A percentile compares a stretch with the other conserved stretches of the same genome.
Evolutionary conservation across 257 asterid genomes (phyloP).

Genomic region (Parsonsia alboflavescens): DNA sequence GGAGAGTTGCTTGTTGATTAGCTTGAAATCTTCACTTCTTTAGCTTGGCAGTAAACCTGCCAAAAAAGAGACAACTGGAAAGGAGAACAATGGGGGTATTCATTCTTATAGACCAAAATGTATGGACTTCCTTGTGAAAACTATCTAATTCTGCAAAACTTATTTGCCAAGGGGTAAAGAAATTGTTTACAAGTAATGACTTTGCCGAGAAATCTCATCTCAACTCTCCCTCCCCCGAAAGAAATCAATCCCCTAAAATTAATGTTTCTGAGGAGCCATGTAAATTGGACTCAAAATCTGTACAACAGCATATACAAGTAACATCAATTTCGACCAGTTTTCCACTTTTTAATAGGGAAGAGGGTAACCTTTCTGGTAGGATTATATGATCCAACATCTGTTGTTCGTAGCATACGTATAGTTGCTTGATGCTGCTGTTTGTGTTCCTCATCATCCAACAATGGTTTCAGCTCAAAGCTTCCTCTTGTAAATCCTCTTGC

Average conservation of each 20-base stretch:
- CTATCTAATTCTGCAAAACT: conserved; percentile 13
- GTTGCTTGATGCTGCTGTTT: conserved; percentile 32
- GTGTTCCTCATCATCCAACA: conserved; percentile 42
- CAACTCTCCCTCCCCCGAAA: not conserved
- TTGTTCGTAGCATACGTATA: conserved; percentile 43
- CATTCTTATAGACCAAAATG: too few relatives aligned
- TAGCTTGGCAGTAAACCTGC: not conserved
- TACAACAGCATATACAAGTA: not conserved
- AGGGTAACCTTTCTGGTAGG: conserved; percentile 50
- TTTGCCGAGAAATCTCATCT: not conserved
- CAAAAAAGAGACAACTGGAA: too few relatives aligned
- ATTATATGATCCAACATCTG: conserved; percentile 37
- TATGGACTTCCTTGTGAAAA: not conserved
- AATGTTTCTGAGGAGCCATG: not conserved
- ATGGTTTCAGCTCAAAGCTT: conserved; percentile 64
- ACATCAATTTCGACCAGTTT: conserved; percentile 47
- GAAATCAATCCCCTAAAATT: too few relatives aligned
- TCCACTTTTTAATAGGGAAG: conserved; percentile 68
- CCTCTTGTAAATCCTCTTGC: conserved; percentile 85
- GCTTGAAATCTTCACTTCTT: not conserved
- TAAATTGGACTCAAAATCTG: conserved; percentile 10
- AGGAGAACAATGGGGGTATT: too few relatives aligned
- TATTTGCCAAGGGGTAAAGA: not conserved
- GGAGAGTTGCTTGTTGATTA: too few relatives aligned
- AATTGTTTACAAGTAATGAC: not conserved